Conservation (phyloP, 2,329 filamentous ascomycete genomes). For the Fusarium annulatum region DNA sequence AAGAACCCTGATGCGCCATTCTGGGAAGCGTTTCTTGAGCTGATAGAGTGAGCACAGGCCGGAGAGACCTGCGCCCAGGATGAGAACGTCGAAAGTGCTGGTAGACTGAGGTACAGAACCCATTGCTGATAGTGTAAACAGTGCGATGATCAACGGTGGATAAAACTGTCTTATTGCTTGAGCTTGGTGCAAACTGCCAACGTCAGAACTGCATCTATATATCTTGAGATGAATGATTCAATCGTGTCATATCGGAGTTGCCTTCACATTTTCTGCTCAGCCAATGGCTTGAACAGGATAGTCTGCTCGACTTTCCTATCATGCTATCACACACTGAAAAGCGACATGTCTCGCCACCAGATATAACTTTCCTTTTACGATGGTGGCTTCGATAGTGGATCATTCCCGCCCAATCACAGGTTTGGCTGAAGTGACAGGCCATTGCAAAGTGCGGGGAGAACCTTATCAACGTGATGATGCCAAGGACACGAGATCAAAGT, state of each 20-base stretch:
- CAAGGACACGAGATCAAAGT: background rate
- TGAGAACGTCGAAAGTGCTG: slow-evolving; percentile 32
- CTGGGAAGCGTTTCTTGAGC: slow-evolving; percentile 48
- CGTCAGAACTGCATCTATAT: background rate
- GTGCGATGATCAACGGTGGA: too few species aligned
- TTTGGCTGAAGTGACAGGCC: background rate
- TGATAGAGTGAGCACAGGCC: slow-evolving; percentile 56
- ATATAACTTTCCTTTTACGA: slow-evolving; percentile 29
- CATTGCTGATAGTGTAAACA: slow-evolving; percentile 1
- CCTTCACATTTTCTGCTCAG: background rate
- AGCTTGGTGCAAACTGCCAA: background rate
- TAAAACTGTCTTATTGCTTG: rapidly evolving
- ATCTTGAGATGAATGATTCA: background rate
- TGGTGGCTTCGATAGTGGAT: background rate
- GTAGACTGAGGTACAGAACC: slow-evolving; percentile 22
- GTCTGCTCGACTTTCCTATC: slow-evolving; percentile 6
- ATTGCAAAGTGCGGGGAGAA: background rate
- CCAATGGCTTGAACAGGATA: background rate
- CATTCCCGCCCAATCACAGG: background rate
- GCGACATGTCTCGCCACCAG: background rate
- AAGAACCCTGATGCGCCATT: slow-evolving; percentile 32
- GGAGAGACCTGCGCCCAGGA: slow-evolving; percentile 46
- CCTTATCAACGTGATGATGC: background rate
- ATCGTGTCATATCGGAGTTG: background rate
- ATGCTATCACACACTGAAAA: background rate